phyloP scores from a whole-genome alignment of 2,329 filamentous ascomycete genomes.

The Cytospora piceae region DNA sequence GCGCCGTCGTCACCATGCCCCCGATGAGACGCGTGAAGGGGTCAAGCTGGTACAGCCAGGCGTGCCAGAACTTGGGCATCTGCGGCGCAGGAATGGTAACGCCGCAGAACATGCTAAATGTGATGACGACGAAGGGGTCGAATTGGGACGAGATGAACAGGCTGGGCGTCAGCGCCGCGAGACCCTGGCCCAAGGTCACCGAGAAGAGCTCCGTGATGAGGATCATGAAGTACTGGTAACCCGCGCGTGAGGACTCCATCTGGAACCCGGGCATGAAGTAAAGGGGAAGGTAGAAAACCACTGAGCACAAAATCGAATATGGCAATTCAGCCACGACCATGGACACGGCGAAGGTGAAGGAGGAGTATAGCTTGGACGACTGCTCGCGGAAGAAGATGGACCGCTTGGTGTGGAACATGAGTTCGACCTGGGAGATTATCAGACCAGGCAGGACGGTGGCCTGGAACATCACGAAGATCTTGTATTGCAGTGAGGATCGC shows the following conservation, averaged over 20 bases:
- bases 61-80: conserved; percentile 78
- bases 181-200: conserved; percentile 75
- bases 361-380: conserved; percentile 83
- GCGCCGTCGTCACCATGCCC: conserved; percentile 77
- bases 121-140: conserved; percentile 82
- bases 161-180: conserved; percentile 77
- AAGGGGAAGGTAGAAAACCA: conserved; percentile 78
- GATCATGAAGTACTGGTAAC: conserved; percentile 86
- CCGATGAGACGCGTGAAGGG: conserved; percentile 82
- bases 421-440: conserved; percentile 82
- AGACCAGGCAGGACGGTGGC: conserved; percentile 82
- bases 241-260: conserved; percentile 64
- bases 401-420: conserved; percentile 79
- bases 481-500: conserved; percentile 77
- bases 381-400: conserved; percentile 86
- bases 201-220: conserved; percentile 84
- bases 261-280: conserved; percentile 85
- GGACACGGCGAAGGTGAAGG: conserved; percentile 75
- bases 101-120: conserved; percentile 85
- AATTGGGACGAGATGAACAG: conserved; percentile 79
- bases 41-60: conserved; percentile 81
- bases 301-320: conserved; percentile 78
- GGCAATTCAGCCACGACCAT: conserved; percentile 86
- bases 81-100: conserved; percentile 79
- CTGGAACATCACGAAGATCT: conserved; percentile 89